These are phyloP conservation scores for Microcos paniculata DNA, from an alignment of 345 rosid species.

Conservation along the genomic window DNA sequence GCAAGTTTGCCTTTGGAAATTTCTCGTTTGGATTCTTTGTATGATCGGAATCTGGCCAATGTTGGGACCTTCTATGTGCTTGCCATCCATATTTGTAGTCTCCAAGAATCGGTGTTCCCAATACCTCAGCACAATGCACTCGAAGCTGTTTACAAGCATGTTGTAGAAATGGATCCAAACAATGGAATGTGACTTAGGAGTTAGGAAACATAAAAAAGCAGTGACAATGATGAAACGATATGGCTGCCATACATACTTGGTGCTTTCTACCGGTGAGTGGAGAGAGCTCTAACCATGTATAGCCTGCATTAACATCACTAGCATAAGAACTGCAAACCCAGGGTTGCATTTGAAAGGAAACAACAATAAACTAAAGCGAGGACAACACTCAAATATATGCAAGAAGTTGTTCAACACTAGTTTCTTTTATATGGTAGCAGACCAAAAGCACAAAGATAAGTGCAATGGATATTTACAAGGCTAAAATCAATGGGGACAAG, in stretches of 20 bases:
- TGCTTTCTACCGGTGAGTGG: conserved; percentile 97
- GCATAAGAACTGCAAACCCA: conserved; percentile 11
- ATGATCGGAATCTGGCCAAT: conserved; percentile 25
- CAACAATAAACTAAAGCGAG: not conserved
- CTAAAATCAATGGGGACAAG: not conserved
- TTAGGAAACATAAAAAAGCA: not conserved
- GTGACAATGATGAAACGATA: not conserved
- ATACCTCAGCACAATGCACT: conserved; percentile 91
- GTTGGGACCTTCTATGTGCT: conserved; percentile 56
- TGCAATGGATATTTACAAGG: not conserved
- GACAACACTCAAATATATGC: not conserved
- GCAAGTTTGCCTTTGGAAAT: conserved; percentile 18
- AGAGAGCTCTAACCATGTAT: conserved; percentile 81
- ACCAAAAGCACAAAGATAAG: not conserved
- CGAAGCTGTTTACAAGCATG: conserved; percentile 59
- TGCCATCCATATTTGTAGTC: conserved; percentile 94
- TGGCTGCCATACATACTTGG: conserved; percentile 51
- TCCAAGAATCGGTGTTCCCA: conserved; percentile 93
- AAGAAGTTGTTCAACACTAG: not conserved
- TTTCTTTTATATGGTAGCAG: not conserved
- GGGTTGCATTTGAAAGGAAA: not conserved
- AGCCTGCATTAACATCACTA: conserved; percentile 49
- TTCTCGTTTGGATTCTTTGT: conserved; percentile 16
- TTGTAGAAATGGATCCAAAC: conserved; percentile 3
- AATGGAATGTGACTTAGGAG: not conserved